A percentile compares a stretch with the other conserved stretches of the same genome.
phyloP scores from a whole-genome alignment of 2,329 filamentous ascomycete genomes.

The Pseudocercospora cruenta region DNA sequence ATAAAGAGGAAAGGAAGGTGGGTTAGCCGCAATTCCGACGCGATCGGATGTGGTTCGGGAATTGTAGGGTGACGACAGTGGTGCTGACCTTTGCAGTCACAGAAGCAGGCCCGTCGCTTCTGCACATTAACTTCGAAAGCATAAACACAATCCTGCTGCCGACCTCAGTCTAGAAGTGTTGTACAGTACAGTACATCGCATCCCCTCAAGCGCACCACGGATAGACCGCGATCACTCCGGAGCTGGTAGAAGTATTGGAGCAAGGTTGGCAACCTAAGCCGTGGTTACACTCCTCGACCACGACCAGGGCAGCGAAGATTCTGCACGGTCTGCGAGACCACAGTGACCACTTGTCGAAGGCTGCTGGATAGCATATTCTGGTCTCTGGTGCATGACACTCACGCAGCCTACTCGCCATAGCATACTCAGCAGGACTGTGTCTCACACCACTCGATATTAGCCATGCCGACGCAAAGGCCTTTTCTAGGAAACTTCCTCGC shows the following conservation, averaged over 20 bases:
- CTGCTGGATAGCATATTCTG: neutral
- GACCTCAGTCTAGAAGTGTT: neutral
- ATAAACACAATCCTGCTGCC: neutral
- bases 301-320: constrained; percentile 1
- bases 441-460: constrained; percentile 22
- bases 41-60: neutral
- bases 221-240: neutral
- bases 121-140: neutral
- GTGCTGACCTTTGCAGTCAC: neutral
- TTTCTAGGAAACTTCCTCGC: constrained; percentile 71
- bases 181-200: neutral
- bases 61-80: neutral
- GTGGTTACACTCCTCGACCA: neutral
- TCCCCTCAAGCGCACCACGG: neutral
- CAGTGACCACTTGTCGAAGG: neutral
- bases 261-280: neutral
- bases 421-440: neutral
- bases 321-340: neutral
- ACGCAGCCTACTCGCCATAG: neutral
- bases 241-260: neutral
- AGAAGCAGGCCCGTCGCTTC: neutral
- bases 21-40: no score
- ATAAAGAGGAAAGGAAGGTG: neutral
- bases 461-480: constrained; percentile 67
- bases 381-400: neutral